Evolutionary conservation across 2,329 filamentous ascomycete species (phyloP), one percentile per base, ranked within the genome.

Genomic region (Plenodomus tracheiphilus): DNA sequence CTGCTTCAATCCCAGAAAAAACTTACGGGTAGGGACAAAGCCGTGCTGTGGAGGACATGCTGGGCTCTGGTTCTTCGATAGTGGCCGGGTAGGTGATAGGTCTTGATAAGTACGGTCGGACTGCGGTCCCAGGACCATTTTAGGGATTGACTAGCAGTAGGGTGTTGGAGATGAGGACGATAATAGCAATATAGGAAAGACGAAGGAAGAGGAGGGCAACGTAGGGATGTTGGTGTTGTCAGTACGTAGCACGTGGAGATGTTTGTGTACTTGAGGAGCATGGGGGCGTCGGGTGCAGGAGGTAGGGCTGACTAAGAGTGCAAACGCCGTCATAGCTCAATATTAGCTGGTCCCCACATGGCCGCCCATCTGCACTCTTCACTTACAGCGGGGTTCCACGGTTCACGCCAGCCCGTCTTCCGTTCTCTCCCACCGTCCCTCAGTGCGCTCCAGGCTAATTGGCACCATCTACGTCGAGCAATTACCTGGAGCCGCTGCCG

Each of bases 371-470:
- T 51, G 57, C 49, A 48, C 55, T 46, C 50, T 35, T 43, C 44
- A 46, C 37, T 43, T 42, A 46, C 49, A 45, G 28, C 28, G 28
- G 28, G 28, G 28, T 32, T 32, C 4, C 9, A 32, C 28, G 28
- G 13, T 32, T 32, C 56, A 50, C 51, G 52, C 49, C 56, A 50
- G 47, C 39, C 42, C 51, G 56, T 44, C 17, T 25, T 47, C 39
- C 46, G 37, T n/a, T n/a, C 42, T 47, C 47, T 53, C 41, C 51
- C 52, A 51, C 47, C 47, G 40, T 43, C 45, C 35, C 37, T 21
- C 43, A 56, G 59, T 63, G 71, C 70, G 69, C 71, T 74, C 71
- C 70, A 73, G 69, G 71, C 68, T 72, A 73, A 73, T 74, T 72
- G 70, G 59, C 65, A 63, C 57, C 36, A 50, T 43, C 40, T 36